phyloP scores from a whole-genome alignment of 2,329 filamentous ascomycete species.

The Dactylonectria estremocensis region DNA sequence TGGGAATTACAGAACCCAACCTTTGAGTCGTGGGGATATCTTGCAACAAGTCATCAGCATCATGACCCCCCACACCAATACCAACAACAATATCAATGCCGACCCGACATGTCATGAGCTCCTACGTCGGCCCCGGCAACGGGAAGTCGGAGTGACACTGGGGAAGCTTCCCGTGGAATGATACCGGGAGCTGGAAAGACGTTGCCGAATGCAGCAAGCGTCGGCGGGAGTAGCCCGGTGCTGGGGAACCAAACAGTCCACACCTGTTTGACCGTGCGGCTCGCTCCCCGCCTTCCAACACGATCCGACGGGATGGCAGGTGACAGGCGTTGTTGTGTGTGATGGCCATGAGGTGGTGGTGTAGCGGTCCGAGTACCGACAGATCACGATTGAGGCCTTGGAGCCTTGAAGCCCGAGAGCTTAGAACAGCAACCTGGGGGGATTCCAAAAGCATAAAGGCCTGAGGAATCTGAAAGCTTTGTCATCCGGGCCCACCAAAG shows the following conservation, averaged over 20 bases:
- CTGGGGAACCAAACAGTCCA: background rate
- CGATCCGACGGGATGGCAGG: background rate
- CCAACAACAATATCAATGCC: background rate
- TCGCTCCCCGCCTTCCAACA: background rate
- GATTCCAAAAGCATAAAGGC: background rate
- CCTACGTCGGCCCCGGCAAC: background rate
- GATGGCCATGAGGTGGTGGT: too few relatives aligned
- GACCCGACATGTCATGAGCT: background rate
- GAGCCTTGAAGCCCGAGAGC: background rate
- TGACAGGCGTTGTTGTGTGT: too few relatives aligned
- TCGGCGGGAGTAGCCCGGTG: slow-evolving; percentile 18
- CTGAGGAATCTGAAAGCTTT: background rate
- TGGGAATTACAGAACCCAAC: background rate
- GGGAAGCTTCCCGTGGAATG: background rate
- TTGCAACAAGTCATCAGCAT: background rate
- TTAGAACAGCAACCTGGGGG: too few relatives aligned
- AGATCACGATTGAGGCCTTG: background rate
- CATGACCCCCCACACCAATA: background rate
- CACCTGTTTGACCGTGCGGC: background rate
- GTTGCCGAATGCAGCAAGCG: slow-evolving; percentile 16
- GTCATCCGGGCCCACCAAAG: too few relatives aligned
- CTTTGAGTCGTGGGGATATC: background rate
- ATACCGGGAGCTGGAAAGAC: background rate
- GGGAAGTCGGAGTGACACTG: background rate
- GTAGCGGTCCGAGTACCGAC: background rate